Base-by-base conservation (phyloP, 176 grass and related monocot species). In the Stipa capillata region DNA sequence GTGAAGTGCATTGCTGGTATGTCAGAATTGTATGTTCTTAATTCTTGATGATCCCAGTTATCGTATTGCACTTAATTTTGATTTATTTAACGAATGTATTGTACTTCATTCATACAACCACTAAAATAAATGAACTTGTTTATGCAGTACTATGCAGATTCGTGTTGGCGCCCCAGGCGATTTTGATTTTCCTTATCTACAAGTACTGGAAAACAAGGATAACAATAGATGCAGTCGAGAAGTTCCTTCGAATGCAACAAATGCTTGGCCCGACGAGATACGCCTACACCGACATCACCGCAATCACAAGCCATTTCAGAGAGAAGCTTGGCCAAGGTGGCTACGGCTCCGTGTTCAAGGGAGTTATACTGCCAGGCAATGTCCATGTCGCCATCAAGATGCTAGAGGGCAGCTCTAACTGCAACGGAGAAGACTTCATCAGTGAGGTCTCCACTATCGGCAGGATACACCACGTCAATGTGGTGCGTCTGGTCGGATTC, bases 361-460 rank as follows among this genome's bases (percentile, higher is more conserved):
- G 80, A 7, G 47, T 70, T 6, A 58, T 76, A 4, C 58, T 87
- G 16, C 55, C 69, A 2, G 82, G 65, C 0, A 0, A 29, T 7
- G 4, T 42, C 1, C 41, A 59, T 31, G 36, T 93, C 0, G 87
- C 91, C 0, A 37, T 93, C 11, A 93, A 93, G n/a, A 69, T 93
- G 53, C 11, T 90, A 14, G 18, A 15, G 0, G 66, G n/a, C 0
- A 84, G 3, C 23, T 87, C 65, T 0, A 76, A 29, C 4, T 89
- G 84, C 8, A 65, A 85, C 0, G 91, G 87, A 36, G 91, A 93
- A 32, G 87, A 93, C 2, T 87, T 93, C 42, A 93, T 88, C 20
- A 88, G 68, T 7, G 89, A 91, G 21, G 76, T 91, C 0, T 20
- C 80, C 18, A 92, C 86, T 10, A 80, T 93, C 1, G 84, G 87